Evolutionary conservation across 495 filamentous ascomycete genomes (phyloP).

Genomic region (Ramalina intermedia): DNA sequence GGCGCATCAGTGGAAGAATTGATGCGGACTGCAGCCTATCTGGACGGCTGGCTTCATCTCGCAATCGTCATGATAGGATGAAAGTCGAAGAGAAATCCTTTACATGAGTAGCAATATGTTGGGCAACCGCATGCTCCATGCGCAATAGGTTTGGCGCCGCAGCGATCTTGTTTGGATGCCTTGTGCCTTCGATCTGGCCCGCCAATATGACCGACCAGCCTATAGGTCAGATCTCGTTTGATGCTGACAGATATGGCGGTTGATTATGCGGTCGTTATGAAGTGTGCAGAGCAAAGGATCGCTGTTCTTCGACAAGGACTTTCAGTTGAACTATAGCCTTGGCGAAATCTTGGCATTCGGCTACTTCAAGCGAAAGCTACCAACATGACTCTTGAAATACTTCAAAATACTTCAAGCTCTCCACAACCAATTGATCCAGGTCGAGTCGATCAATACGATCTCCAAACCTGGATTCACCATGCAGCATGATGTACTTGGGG

Average conservation of each 20-base stretch:
- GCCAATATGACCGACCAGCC: slow-evolving; percentile 21
- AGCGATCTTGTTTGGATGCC: slow-evolving; percentile 9
- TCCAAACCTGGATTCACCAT: no score
- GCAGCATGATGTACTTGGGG: no score
- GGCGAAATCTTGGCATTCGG: no score
- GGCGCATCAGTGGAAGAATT: slow-evolving; percentile 72
- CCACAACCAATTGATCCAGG: no score
- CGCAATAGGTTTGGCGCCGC: slow-evolving; percentile 7
- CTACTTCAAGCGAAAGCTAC: neutral
- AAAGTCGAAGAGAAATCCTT: neutral
- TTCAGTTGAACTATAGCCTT: no score
- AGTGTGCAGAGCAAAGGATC: slow-evolving; percentile 10
- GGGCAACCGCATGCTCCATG: slow-evolving; percentile 7
- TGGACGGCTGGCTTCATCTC: slow-evolving; percentile 84
- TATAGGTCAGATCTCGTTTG: slow-evolving; percentile 6
- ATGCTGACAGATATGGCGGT: slow-evolving; percentile 10
- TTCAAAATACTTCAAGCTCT: no score
- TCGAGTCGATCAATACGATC: neutral
- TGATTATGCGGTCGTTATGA: slow-evolving; percentile 16
- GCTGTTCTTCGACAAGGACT: no score
- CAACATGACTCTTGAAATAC: no score
- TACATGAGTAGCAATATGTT: neutral
- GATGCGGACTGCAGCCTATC: slow-evolving; percentile 65
- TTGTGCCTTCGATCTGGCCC: slow-evolving; percentile 11
- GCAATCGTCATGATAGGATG: slow-evolving; percentile 61